Evolutionary conservation across 2,329 filamentous ascomycete genomes (phyloP).

Genomic region (Cladosporium velox): DNA sequence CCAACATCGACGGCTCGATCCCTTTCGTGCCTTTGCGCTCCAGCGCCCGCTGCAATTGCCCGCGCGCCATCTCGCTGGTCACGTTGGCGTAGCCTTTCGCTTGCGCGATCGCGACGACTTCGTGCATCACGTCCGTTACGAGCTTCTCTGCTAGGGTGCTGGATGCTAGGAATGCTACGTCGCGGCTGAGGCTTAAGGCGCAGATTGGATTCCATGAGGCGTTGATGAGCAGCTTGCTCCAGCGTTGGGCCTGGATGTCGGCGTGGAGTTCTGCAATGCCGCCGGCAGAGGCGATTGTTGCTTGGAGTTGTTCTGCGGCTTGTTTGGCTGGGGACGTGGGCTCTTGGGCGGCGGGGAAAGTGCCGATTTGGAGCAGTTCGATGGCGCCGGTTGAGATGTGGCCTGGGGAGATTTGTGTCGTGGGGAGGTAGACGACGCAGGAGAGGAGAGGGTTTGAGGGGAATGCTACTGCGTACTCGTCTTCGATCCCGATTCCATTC

Average conservation of each 20-base stretch:
- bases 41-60: constrained; percentile 21
- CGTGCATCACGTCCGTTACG: constrained; percentile 47
- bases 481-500: constrained; percentile 63
- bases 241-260: constrained; percentile 59
- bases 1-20: constrained; percentile 53
- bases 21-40: constrained; percentile 42
- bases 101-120: constrained; percentile 46
- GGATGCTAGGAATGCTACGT: constrained; percentile 51
- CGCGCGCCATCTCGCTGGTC: constrained; percentile 40
- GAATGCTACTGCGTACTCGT: constrained; percentile 53
- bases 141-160: constrained; percentile 43
- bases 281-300: constrained; percentile 42
- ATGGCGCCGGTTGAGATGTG: constrained; percentile 50
- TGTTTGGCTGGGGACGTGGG: background rate
- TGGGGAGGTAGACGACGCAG: constrained; percentile 55
- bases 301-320: constrained; percentile 35
- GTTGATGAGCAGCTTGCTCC: constrained; percentile 64
- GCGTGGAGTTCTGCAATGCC: constrained; percentile 52
- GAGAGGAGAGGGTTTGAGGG: constrained; percentile 57
- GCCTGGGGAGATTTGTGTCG: constrained; percentile 52
- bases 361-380: constrained; percentile 54
- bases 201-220: constrained; percentile 64
- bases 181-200: constrained; percentile 54
- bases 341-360: constrained; percentile 43
- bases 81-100: constrained; percentile 41